Evolutionary conservation across 2,329 filamentous ascomycete genomes (phyloP).

Genomic region (Rutstroemia sydowiana): DNA sequence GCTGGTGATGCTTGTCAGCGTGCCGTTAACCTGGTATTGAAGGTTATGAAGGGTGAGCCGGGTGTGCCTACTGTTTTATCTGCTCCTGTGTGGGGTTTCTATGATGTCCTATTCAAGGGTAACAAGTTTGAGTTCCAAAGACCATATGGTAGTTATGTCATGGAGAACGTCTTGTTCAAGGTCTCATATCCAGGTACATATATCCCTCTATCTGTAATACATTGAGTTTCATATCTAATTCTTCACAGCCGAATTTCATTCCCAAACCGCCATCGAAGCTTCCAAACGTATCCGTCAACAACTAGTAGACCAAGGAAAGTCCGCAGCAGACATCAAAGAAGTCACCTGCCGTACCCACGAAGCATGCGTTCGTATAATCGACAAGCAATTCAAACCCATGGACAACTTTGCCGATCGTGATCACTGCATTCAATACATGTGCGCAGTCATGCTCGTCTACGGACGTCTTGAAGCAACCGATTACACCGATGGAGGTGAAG

Average conservation of each 20-base stretch:
- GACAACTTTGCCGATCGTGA: conserved; percentile 99
- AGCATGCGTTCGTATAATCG: conserved; percentile 96
- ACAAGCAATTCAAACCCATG: conserved; percentile 99
- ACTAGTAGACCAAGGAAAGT: conserved; percentile 79
- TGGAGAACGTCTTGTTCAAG: conserved; percentile 99
- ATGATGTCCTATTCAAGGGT: conserved; percentile 95
- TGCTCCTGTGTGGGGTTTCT: conserved; percentile 94
- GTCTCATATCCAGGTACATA: conserved; percentile 86
- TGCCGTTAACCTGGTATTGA: conserved; percentile 83
- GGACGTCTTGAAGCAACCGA: conserved; percentile 89
- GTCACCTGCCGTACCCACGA: conserved; percentile 96
- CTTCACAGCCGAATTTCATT: conserved; percentile 80
- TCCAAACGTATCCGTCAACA: conserved; percentile 81
- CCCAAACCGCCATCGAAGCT: conserved; percentile 94
- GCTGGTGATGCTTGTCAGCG: conserved; percentile 96
- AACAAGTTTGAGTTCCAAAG: conserved; percentile 96
- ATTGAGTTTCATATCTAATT: conserved; percentile 20
- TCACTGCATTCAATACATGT: conserved; percentile 99
- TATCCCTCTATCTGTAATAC: background rate
- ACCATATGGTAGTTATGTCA: conserved; percentile 94
- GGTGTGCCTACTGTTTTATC: conserved; percentile 90
- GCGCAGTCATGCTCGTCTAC: conserved; percentile 89
- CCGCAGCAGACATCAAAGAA: conserved; percentile 84
- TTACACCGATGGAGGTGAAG: conserved; percentile 88
- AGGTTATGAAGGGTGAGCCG: conserved; percentile 84